A percentile compares a stretch with the other conserved stretches of the same genome.
Evolutionary conservation across 805 yeast genomes (phyloP).

Genomic region (Kodamaea lidongshanica): DNA sequence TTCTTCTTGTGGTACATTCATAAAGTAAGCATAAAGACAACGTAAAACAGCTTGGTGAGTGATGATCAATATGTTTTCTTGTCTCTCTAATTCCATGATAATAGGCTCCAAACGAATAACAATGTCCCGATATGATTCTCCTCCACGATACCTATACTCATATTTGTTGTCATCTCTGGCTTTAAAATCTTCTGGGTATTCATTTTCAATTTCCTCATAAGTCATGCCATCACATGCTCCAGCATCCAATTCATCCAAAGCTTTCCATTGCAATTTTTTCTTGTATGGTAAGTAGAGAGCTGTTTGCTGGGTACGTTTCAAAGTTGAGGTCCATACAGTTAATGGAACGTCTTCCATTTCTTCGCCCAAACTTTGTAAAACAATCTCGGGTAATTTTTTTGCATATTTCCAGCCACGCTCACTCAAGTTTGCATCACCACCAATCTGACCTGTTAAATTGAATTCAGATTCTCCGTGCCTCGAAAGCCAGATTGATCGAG

Average conservation of each 20-base stretch:
- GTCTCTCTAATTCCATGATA: constrained; percentile 96
- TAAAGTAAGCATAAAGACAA: constrained; percentile 94
- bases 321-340: constrained; percentile 94
- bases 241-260: constrained; percentile 93
- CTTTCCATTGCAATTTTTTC: constrained; percentile 84
- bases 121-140: constrained; percentile 94
- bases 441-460: constrained; percentile 89
- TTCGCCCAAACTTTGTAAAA: constrained; percentile 56
- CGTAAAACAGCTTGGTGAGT: constrained; percentile 97
- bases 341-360: constrained; percentile 47
- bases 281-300: constrained; percentile 76
- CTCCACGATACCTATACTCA: constrained; percentile 94
- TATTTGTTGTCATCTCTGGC: constrained; percentile 95
- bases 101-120: constrained; percentile 94
- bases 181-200: constrained; percentile 89
- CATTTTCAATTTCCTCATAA: constrained; percentile 75
- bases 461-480: constrained; percentile 94
- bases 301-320: constrained; percentile 87
- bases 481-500: constrained; percentile 87
- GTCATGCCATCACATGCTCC: constrained; percentile 98
- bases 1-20: constrained; percentile 97
- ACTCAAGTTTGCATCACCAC: constrained; percentile 86
- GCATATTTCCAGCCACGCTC: constrained; percentile 84
- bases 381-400: constrained; percentile 69
- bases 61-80: constrained; percentile 89